Base-by-base conservation (phyloP, 2,329 filamentous ascomycete species). In the Hawksworthiomyces lignivorus region DNA sequence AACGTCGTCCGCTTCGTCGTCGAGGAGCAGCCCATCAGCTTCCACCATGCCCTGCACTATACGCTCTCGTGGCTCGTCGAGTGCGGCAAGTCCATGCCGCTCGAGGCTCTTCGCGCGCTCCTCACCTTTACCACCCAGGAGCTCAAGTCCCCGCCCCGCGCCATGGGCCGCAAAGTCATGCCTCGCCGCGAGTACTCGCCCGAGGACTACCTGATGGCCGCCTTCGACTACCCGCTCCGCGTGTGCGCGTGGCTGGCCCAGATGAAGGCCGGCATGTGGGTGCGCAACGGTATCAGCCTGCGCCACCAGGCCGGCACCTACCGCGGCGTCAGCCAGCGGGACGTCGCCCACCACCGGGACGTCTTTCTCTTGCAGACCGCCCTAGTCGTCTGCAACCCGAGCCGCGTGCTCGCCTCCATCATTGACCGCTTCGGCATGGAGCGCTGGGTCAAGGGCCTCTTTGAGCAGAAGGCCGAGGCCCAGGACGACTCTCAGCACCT, bases 211-310 rank as follows among this genome's bases (percentile, higher is more conserved):
- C 69, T 95, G 18, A 80, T 95, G 59, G 82, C 85, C 2, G 78
- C 88, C 39, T 95, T 98, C 55, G 92, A 98, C 60, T 95, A 87
- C 54, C 90, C 94, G 1, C 70, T 98, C 4, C 77, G 94, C 39
- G 89, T 97, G 1, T 96, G 88, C 58, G 88, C 87, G 17, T 98
- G 92, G 92, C 70, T 98, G 24, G 86, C 92, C 6, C 94, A 98
- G 65, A 97, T 98, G 80, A 95, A 94, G 61, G 88, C 90, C 15
- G 87, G 88, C 39, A 94, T 97, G 81, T 98, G 94, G 92, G 90
- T 98, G 49, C 81, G 92, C 43, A 98, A 98, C 57, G 92, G 92
- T 3, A 87, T 98, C 56, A 97, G 90, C 54, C 74, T 98, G 39
- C 80, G 90, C 29, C 92, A 98, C 59, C 92, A 98, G 62, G 92